These are phyloP conservation scores for Curvularia spicifera DNA, from an alignment of 2,329 filamentous ascomycete genomes.

Conservation along the genomic window DNA sequence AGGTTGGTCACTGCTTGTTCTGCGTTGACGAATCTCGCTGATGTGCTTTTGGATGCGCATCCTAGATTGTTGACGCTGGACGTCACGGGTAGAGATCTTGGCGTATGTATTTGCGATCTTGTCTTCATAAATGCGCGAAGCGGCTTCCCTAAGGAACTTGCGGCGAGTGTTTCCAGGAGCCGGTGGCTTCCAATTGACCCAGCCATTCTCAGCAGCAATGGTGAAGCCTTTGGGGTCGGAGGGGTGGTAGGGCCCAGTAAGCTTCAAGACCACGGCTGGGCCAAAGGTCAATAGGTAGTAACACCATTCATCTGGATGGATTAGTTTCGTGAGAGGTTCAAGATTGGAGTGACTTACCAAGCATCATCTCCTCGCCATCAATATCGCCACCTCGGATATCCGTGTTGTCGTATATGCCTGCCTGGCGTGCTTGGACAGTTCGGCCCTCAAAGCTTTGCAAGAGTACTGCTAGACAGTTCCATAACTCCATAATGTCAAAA, in stretches of 20 bases:
- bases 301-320: conserved; percentile 63
- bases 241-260: conserved; percentile 52
- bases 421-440: conserved; percentile 60
- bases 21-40: conserved; percentile 51
- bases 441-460: conserved; percentile 63
- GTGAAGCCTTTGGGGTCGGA: conserved; percentile 56
- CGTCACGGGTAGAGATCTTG: conserved; percentile 43
- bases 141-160: conserved; percentile 66
- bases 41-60: conserved; percentile 53
- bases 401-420: conserved; percentile 62
- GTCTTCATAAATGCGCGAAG: conserved; percentile 65
- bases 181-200: conserved; percentile 63
- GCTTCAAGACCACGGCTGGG: conserved; percentile 61
- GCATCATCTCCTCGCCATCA: conserved; percentile 59
- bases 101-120: conserved; percentile 50
- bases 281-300: conserved; percentile 66
- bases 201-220: conserved; percentile 60
- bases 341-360: conserved; percentile 51
- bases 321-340: conserved; percentile 19
- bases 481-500: conserved; percentile 70
- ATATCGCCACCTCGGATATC: conserved; percentile 57
- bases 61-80: conserved; percentile 50
- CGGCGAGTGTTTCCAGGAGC: conserved; percentile 55
- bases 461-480: conserved; percentile 65
- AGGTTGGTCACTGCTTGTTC: conserved; percentile 45